Percentiles rank a stretch among this genome's conserved stretches.
These are phyloP conservation scores for Calonectria pseudoreteaudii DNA, from an alignment of 2,329 filamentous ascomycete species.

Conservation along the genomic window DNA sequence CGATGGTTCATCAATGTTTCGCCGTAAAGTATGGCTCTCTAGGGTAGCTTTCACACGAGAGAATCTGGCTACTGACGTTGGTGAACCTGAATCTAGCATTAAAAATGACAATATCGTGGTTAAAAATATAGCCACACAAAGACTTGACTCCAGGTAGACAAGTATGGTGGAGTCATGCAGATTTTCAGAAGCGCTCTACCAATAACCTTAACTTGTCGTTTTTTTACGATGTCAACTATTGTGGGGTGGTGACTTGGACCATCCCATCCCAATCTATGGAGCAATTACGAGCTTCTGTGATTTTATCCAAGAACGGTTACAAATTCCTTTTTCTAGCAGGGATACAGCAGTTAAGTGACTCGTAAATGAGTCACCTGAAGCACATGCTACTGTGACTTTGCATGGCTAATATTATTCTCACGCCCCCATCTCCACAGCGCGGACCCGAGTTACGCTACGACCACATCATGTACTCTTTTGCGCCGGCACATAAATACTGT, in stretches of 20 bases:
- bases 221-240: not conserved
- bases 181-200: not conserved
- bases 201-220: not conserved
- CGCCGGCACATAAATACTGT: not conserved
- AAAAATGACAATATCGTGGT: not conserved
- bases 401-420: not conserved
- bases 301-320: not conserved
- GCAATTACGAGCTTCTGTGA: not conserved
- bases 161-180: not conserved
- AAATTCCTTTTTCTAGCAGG: not conserved
- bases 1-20: too few species aligned
- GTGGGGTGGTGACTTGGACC: not conserved
- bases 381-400: not conserved
- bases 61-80: too few species aligned
- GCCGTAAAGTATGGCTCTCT: too few species aligned
- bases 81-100: not conserved
- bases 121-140: not conserved
- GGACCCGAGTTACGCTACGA: not conserved
- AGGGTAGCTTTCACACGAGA: too few species aligned
- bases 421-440: not conserved
- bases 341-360: not conserved
- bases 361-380: not conserved
- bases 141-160: not conserved
- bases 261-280: not conserved
- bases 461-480: not conserved